Evolutionary conservation across 257 asterid species (phyloP).

Genomic region (Plectranthus barbatus): DNA sequence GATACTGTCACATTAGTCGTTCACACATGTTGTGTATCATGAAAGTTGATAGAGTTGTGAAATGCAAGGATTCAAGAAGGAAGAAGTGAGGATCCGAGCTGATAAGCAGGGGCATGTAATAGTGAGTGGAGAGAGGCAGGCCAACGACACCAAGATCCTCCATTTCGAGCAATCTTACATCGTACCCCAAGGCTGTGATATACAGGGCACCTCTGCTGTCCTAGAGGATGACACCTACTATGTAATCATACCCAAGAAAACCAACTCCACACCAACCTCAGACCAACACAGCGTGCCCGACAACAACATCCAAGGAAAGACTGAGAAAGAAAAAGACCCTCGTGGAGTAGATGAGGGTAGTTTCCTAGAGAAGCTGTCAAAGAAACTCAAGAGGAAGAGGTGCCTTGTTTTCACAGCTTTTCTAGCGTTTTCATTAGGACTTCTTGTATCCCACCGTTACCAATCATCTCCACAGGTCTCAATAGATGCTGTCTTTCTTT

Average conservation of each 20-base stretch:
- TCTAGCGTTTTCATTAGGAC: constrained; percentile 15
- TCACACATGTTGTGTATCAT: no score
- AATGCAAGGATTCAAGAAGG: constrained; percentile 22
- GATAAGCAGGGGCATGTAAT: background rate
- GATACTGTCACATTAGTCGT: no score
- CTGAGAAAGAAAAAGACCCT: background rate
- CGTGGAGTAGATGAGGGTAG: background rate
- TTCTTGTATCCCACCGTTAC: constrained; percentile 12
- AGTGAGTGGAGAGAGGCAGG: constrained; percentile 18
- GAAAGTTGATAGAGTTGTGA: background rate
- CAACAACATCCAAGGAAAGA: background rate
- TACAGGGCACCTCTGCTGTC: background rate
- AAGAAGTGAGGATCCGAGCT: constrained; percentile 16
- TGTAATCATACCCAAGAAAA: constrained; percentile 7
- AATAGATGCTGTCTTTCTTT: background rate
- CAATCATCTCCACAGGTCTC: background rate
- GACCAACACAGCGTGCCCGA: background rate
- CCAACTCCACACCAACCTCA: background rate
- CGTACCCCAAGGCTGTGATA: constrained; percentile 10
- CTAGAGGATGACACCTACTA: constrained; percentile 7
- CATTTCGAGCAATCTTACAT: constrained; percentile 13
- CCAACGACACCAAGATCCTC: constrained; percentile 1
- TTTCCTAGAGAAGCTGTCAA: background rate
- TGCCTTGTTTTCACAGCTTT: constrained; percentile 1
- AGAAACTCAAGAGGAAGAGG: background rate